A percentile compares a stretch with the other conserved stretches of the same genome.
phyloP scores from a whole-genome alignment of 129 eudicot genomes.

The Centella asiatica region DNA sequence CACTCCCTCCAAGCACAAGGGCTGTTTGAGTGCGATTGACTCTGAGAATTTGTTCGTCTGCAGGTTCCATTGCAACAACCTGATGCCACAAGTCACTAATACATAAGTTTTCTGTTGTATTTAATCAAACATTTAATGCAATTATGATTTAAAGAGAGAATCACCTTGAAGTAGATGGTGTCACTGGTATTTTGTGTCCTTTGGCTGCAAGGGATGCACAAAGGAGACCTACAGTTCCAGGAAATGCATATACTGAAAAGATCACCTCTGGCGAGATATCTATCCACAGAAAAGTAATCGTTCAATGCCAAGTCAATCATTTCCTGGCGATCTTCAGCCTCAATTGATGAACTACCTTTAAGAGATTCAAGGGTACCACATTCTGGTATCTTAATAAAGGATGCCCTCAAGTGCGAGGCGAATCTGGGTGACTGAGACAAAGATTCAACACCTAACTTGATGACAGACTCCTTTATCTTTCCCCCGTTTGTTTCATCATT shows the following conservation, averaged over 20 bases:
- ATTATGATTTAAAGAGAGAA: conserved; percentile 5
- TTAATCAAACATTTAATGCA: conserved; percentile 4
- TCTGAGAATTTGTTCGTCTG: conserved; percentile 65
- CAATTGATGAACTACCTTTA: conserved; percentile 49
- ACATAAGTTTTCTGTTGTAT: background rate
- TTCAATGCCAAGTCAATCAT: conserved; percentile 72
- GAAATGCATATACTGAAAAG: conserved; percentile 56
- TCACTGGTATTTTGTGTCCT: conserved; percentile 25
- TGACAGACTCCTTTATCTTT: conserved; percentile 22
- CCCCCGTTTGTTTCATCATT: conserved; percentile 24
- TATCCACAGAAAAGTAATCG: conserved; percentile 65
- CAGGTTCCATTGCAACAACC: conserved; percentile 87
- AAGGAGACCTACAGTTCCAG: conserved; percentile 78
- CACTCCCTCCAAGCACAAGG: conserved; percentile 88
- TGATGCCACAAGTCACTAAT: conserved; percentile 21
- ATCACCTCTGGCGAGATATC: conserved; percentile 86
- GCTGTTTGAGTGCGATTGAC: conserved; percentile 73
- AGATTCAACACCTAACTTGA: conserved; percentile 49
- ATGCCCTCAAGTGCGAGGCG: conserved; percentile 81
- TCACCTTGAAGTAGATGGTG: conserved; percentile 72
- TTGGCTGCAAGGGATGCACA: conserved; percentile 63
- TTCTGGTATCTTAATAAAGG: conserved; percentile 87
- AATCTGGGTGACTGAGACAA: conserved; percentile 46
- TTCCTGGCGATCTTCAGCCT: conserved; percentile 72
- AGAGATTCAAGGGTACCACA: conserved; percentile 74